phyloP scores from a whole-genome alignment of 2,329 filamentous ascomycete genomes.

The Penicillium nordicum region DNA sequence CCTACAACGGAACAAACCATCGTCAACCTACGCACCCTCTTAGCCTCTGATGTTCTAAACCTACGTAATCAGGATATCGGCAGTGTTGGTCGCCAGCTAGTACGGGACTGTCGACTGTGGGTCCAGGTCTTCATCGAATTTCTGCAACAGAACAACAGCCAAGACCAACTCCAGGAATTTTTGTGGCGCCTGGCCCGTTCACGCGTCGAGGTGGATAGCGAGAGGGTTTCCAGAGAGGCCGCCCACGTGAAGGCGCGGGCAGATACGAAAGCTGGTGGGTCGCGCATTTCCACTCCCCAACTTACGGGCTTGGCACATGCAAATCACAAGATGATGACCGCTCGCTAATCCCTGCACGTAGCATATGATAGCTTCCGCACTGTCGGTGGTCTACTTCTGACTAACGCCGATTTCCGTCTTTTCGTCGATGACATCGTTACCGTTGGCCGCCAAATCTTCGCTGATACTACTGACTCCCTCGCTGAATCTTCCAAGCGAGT shows the following conservation, averaged over 20 bases:
- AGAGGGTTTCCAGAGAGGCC: constrained; percentile 60
- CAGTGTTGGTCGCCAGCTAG: constrained; percentile 68
- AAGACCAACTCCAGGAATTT: constrained; percentile 87
- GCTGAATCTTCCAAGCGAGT: constrained; percentile 72
- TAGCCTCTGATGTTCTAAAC: constrained; percentile 75
- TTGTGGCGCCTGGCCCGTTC: constrained; percentile 79
- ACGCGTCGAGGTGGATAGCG: constrained; percentile 64
- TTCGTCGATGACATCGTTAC: constrained; percentile 78
- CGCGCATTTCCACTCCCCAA: not conserved
- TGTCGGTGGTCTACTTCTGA: constrained; percentile 77
- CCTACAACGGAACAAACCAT: constrained; percentile 84
- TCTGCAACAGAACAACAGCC: constrained; percentile 73
- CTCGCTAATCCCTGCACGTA: constrained; percentile 32
- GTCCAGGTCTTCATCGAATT: constrained; percentile 78
- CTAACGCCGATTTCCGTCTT: constrained; percentile 84
- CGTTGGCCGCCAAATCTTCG: constrained; percentile 78
- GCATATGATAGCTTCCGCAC: constrained; percentile 80
- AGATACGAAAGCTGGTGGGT: constrained; percentile 65
- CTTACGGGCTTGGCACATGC: constrained; percentile 1
- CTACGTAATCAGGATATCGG: constrained; percentile 72
- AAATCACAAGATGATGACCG: not conserved
- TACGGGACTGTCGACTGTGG: constrained; percentile 69
- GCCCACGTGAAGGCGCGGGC: constrained; percentile 63
- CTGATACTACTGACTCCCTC: constrained; percentile 76
- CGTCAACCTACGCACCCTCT: constrained; percentile 71